Evolutionary conservation across 441 rosid species (phyloP), one percentile per base, ranked within the genome.

Genomic region (Viola pubescens): DNA sequence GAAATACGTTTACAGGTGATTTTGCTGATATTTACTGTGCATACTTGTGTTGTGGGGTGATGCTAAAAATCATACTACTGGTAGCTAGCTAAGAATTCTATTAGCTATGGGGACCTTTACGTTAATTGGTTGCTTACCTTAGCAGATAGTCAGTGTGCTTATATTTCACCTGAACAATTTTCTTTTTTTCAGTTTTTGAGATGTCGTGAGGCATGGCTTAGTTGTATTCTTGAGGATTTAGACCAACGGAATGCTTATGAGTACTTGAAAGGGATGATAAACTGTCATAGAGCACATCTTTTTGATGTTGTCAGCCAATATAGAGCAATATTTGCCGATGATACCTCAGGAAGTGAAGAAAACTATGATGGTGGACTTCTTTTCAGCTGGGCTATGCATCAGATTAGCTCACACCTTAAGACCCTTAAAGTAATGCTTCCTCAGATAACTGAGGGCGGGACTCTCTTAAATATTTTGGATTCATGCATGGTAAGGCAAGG

Each of bases 311-410:
- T 92, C 67, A 92, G 87, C 61, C 98, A 92, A 71, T 86, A 92
- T 69, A 80, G 98, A 60, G 97, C 97, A 64, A 89, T 92, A 64
- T 92, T 92, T 67, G 83, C 98, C 51, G 97, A 92, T 65, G 97
- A 92, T 75, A 86, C 97, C 11, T 92, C 96, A 26, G 97, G 96
- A 48, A 87, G 89, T 75, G 97, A 89, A 79, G 96, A 87, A 78
- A 84, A 83, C 71, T 86, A 82, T 57, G 97, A 89, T 67, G 91
- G 98, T 39, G 97, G 94, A 49, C 92, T 92, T 73, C 84, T 92
- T 68, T 89, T 87, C 73, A 84, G 94, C 69, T 92, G 96, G 97
- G 91, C 91, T 57, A 87, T 89, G 98, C 98, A 89, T 83, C 97
- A 92, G 75, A 82, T 92, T 58, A 89, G 91, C 54, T 80, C 94